These are phyloP conservation scores for Somion occarium DNA, from an alignment of 1,284 basidiomycete genomes.

Conservation along the genomic window DNA sequence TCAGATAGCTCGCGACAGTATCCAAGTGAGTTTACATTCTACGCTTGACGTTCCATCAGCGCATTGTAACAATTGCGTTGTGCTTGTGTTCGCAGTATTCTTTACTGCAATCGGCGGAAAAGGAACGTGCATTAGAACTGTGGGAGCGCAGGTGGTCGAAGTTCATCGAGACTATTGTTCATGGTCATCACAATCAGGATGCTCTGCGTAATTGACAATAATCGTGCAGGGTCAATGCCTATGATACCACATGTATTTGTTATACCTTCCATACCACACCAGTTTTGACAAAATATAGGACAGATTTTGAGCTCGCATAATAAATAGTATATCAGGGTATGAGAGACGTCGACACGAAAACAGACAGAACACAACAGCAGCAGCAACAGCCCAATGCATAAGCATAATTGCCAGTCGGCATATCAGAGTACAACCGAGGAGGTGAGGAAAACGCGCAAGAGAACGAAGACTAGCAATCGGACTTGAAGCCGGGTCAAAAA, in stretches of 20 bases:
- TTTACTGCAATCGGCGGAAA: conserved; percentile 43
- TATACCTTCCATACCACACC: too few relatives aligned
- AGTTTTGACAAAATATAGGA: too few relatives aligned
- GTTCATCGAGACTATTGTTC: conserved; percentile 37
- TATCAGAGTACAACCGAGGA: neutral
- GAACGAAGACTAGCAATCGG: neutral
- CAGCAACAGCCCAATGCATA: neutral
- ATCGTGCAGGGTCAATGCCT: neutral
- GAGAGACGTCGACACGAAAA: neutral
- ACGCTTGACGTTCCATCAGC: neutral
- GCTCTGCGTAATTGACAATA: neutral
- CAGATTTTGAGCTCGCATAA: too few relatives aligned
- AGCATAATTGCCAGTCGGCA: neutral
- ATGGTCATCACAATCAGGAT: neutral
- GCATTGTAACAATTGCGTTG: neutral
- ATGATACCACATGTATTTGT: too few relatives aligned
- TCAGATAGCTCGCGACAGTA: conserved; percentile 58
- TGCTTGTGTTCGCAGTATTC: conserved; percentile 39
- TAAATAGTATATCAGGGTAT: neutral
- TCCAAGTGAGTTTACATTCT: conserved; percentile 39
- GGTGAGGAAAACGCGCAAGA: neutral
- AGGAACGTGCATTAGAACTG: conserved; percentile 34
- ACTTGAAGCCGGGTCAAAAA: neutral
- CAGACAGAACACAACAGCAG: neutral
- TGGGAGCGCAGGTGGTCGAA: conserved; percentile 53